Evolutionary conservation across 208 protist species (phyloP).

Genomic region (Trypanosomatidae sp.): DNA sequence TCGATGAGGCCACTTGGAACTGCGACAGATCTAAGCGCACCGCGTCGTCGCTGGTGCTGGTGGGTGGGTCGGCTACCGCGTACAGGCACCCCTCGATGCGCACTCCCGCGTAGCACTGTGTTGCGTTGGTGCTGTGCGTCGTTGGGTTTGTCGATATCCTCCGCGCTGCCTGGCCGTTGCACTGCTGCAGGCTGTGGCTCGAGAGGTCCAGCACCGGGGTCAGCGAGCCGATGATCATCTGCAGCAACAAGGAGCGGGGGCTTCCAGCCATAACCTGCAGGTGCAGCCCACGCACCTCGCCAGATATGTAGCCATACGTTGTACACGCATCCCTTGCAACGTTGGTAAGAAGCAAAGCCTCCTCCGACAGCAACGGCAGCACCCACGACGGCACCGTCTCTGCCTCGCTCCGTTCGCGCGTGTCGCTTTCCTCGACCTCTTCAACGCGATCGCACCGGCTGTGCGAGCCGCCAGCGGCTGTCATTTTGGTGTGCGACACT

Average conservation of each 20-base stretch:
- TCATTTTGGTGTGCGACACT: not conserved
- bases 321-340: constrained; percentile 41
- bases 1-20: not conserved
- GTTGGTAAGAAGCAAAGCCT: constrained; percentile 44
- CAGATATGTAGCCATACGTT: constrained; percentile 66
- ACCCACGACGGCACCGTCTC: constrained; percentile 10
- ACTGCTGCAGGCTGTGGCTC: constrained; percentile 1
- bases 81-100: constrained; percentile 19
- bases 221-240: constrained; percentile 54
- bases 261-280: constrained; percentile 42
- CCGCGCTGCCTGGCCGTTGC: not conserved
- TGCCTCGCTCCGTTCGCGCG: not conserved
- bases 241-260: constrained; percentile 60
- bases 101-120: constrained; percentile 24
- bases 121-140: not conserved
- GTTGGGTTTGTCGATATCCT: not conserved
- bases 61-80: constrained; percentile 5
- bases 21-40: not conserved
- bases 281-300: constrained; percentile 73
- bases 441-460: not conserved
- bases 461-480: not conserved
- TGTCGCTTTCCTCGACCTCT: constrained; percentile 3
- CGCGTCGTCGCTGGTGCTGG: not conserved
- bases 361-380: constrained; percentile 27
- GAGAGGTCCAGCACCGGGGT: constrained; percentile 40